Conservation (phyloP, 108 stramenopile genomes). For the Skeletonema costatum region DNA sequence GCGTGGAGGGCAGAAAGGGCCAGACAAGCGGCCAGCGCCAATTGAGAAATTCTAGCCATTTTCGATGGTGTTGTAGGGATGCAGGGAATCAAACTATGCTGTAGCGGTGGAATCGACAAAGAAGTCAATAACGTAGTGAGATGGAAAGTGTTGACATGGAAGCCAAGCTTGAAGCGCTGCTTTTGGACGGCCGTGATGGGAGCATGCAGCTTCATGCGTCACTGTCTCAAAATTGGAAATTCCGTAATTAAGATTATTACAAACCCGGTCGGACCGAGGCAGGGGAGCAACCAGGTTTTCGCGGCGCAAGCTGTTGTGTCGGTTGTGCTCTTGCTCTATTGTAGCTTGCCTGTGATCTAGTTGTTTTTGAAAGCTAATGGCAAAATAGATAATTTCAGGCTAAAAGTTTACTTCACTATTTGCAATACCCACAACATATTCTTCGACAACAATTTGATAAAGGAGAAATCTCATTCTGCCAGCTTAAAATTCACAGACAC, state of each 20-base stretch:
- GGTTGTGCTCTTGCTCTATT: no score
- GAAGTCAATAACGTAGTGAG: not conserved
- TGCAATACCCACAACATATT: not conserved
- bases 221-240: not conserved
- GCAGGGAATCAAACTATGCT: no score
- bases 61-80: not conserved
- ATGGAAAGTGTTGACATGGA: not conserved
- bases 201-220: not conserved
- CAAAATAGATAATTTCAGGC: not conserved
- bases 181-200: not conserved
- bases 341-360: no score
- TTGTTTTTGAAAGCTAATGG: no score
- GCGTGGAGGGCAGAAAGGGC: conserved; percentile 5
- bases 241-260: no score
- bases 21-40: conserved; percentile 39
- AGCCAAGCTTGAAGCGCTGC: not conserved
- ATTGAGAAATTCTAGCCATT: conserved; percentile 34
- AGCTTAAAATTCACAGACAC: not conserved
- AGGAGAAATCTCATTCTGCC: not conserved
- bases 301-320: no score
- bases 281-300: no score
- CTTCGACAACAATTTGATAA: not conserved
- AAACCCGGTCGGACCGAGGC: not conserved
- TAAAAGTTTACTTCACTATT: not conserved
- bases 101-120: not conserved